Percentiles rank a stretch among this genome's conserved stretches.
phyloP scores from a whole-genome alignment of 1,284 basidiomycete species.

The Marasmius tenuissimus region DNA sequence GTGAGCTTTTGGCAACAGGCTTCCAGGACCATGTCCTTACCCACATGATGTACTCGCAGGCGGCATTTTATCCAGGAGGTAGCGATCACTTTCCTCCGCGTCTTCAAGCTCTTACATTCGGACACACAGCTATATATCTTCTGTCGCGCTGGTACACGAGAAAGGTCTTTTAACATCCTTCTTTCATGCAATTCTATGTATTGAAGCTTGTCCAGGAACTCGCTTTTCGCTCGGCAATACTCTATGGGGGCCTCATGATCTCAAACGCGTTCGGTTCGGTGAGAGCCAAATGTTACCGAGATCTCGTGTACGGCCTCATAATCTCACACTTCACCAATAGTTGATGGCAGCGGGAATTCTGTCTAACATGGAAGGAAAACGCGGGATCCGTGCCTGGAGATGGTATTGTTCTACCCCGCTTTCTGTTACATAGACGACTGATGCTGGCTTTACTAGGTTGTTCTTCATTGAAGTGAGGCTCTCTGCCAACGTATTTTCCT shows the following conservation, averaged over 20 bases:
- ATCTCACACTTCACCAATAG: constrained; percentile 26
- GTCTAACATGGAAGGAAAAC: constrained; percentile 63
- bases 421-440: neutral
- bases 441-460: constrained; percentile 36
- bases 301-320: neutral
- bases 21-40: neutral
- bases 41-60: constrained; percentile 25
- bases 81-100: neutral
- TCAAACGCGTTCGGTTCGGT: constrained; percentile 78
- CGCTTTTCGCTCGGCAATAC: constrained; percentile 66
- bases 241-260: constrained; percentile 69
- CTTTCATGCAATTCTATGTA: neutral
- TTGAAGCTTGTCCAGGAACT: constrained; percentile 44
- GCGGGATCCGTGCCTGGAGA: constrained; percentile 71
- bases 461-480: constrained; percentile 58
- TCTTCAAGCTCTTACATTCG: neutral
- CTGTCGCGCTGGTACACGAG: constrained; percentile 68
- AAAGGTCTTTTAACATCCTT: constrained; percentile 35
- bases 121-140: constrained; percentile 49
- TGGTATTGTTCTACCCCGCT: constrained; percentile 39
- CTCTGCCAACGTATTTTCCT: constrained; percentile 1
- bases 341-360: constrained; percentile 73
- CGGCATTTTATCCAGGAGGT: constrained; percentile 62
- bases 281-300: constrained; percentile 21
- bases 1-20: constrained; percentile 21